These are phyloP conservation scores for Penicillium maclennaniae DNA, from an alignment of 495 filamentous ascomycete species.

Conservation along the genomic window DNA sequence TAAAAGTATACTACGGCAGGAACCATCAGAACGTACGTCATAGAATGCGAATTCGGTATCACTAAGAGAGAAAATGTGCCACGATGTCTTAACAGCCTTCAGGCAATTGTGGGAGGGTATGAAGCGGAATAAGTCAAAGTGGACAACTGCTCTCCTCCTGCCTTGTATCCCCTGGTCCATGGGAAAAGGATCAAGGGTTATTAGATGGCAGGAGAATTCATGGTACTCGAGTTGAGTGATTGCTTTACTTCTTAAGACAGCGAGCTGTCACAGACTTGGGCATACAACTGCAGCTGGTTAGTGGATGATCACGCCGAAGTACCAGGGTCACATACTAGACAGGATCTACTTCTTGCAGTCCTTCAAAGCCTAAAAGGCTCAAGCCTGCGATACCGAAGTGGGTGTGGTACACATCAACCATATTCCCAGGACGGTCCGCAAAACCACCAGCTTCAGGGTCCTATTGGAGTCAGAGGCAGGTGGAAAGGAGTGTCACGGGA, in stretches of 20 bases:
- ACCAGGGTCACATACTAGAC: slow-evolving; percentile 64
- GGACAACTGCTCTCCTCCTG: slow-evolving; percentile 57
- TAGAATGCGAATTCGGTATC: slow-evolving; percentile 2
- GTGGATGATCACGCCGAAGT: background rate
- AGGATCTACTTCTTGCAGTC: slow-evolving; percentile 77
- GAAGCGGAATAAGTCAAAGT: slow-evolving; percentile 50
- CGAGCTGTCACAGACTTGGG: slow-evolving; percentile 60
- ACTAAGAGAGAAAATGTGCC: slow-evolving; percentile 26
- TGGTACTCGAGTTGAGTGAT: background rate
- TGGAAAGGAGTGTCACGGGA: background rate
- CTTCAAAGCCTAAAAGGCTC: slow-evolving; percentile 73
- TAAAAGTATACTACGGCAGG: background rate
- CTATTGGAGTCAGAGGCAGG: slow-evolving; percentile 38
- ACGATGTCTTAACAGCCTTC: slow-evolving; percentile 41
- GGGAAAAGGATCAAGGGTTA: slow-evolving; percentile 52
- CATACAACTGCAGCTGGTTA: slow-evolving; percentile 56
- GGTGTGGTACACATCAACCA: slow-evolving; percentile 98
- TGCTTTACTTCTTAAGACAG: slow-evolving; percentile 41
- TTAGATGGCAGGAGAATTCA: slow-evolving; percentile 67
- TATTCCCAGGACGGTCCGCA: slow-evolving; percentile 84
- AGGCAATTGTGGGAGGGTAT: slow-evolving; percentile 41
- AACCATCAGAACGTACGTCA: background rate
- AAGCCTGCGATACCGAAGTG: slow-evolving; percentile 83
- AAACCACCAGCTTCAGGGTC: slow-evolving; percentile 81
- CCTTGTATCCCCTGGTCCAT: slow-evolving; percentile 68